phyloP scores from a whole-genome alignment of 306 rosid species.

The Dalbergia cultrata region DNA sequence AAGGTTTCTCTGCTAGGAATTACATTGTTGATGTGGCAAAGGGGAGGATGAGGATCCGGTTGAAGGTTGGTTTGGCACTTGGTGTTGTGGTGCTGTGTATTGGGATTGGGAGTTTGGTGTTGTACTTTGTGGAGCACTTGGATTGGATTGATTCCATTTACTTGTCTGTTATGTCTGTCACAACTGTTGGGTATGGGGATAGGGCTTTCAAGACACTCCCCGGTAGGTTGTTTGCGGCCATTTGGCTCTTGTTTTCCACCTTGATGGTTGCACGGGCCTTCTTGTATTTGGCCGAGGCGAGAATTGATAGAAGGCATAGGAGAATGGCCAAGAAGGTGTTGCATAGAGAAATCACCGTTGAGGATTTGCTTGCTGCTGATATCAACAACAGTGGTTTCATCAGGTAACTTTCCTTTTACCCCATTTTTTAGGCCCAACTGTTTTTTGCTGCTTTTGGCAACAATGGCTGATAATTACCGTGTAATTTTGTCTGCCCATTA shows the following conservation, averaged over 20 bases:
- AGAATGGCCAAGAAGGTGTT: slow-evolving; percentile 68
- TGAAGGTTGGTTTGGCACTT: slow-evolving; percentile 87
- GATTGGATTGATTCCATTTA: slow-evolving; percentile 75
- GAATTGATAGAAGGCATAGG: slow-evolving; percentile 79
- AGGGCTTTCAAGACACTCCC: slow-evolving; percentile 73
- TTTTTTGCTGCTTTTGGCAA: neutral
- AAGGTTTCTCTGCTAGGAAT: slow-evolving; percentile 64
- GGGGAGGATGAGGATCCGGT: slow-evolving; percentile 87
- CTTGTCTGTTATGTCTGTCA: slow-evolving; percentile 82
- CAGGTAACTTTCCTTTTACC: slow-evolving; percentile 49
- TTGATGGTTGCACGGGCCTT: slow-evolving; percentile 85
- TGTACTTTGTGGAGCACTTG: slow-evolving; percentile 72
- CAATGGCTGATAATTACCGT: neutral
- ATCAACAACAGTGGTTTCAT: slow-evolving; percentile 81
- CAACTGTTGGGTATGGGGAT: slow-evolving; percentile 91
- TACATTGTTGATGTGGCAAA: slow-evolving; percentile 82
- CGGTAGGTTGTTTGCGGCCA: slow-evolving; percentile 74
- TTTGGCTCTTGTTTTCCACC: slow-evolving; percentile 85
- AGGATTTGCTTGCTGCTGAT: slow-evolving; percentile 83
- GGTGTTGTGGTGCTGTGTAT: slow-evolving; percentile 82
- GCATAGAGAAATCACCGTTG: slow-evolving; percentile 78
- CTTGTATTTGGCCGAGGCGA: slow-evolving; percentile 77
- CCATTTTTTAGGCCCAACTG: neutral
- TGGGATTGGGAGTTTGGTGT: slow-evolving; percentile 69
- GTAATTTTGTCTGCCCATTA: neutral